These are phyloP conservation scores for Adiantum capillusveneris DNA, from an alignment of 75 land plant species.

Conservation along the genomic window DNA sequence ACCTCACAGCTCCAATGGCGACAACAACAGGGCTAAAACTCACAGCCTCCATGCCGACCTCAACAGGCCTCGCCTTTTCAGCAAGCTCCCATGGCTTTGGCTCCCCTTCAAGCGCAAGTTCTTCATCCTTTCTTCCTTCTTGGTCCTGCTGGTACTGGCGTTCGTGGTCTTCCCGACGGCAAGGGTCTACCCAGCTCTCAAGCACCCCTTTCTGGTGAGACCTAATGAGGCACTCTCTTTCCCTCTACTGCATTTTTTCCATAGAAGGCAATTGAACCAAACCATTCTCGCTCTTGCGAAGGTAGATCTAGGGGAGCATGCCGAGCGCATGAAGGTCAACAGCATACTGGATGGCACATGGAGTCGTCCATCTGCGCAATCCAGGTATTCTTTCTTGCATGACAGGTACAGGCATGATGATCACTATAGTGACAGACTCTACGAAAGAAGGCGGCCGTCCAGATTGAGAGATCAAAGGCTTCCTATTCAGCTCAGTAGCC, in stretches of 20 bases:
- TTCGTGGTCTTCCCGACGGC: not conserved
- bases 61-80: too few relatives aligned
- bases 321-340: conserved; percentile 22
- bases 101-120: conserved; percentile 27
- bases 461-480: not conserved
- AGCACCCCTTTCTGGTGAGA: not conserved
- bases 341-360: conserved; percentile 22
- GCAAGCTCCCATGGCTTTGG: too few relatives aligned
- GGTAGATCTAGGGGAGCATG: conserved; percentile 20
- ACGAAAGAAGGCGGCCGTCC: too few relatives aligned
- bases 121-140: conserved; percentile 4
- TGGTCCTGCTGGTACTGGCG: not conserved
- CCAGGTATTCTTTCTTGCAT: conserved; percentile 1
- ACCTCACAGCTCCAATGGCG: too few relatives aligned
- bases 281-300: conserved; percentile 33
- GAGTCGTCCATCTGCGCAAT: not conserved
- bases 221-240: not conserved
- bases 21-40: too few relatives aligned
- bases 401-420: not conserved
- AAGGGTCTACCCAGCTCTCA: not conserved
- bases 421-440: too few relatives aligned
- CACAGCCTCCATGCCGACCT: too few relatives aligned
- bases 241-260: not conserved
- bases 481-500: conserved; percentile 21
- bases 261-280: conserved; percentile 13